phyloP scores from a whole-genome alignment of 1,139 yeast genomes.

The Diutina ranongensis region DNA sequence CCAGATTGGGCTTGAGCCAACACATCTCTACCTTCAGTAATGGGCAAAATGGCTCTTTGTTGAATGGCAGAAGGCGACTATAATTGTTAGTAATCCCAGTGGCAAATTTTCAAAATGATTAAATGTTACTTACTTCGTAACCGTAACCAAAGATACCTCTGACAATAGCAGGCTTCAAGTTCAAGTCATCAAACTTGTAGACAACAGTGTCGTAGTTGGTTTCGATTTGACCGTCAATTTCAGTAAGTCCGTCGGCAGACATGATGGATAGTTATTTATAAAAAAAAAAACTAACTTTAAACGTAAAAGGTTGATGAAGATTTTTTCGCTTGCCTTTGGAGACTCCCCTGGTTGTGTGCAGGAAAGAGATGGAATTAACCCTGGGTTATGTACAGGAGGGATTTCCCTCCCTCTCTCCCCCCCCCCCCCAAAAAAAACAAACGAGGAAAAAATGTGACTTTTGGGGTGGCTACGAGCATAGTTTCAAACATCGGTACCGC shows the following conservation, averaged over 20 bases:
- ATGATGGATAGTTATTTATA: conserved; percentile 3
- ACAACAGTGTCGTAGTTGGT: conserved; percentile 97
- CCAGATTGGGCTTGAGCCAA: conserved; percentile 99
- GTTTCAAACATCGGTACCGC: no score
- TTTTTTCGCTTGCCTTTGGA: conserved; percentile 4
- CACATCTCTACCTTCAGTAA: conserved; percentile 93
- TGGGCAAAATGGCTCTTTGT: conserved; percentile 95
- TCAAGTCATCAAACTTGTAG: conserved; percentile 77
- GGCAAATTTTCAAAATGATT: background rate
- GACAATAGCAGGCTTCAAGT: conserved; percentile 65
- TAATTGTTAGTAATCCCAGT: background rate
- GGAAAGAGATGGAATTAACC: conserved; percentile 3
- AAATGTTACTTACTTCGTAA: conserved; percentile 40
- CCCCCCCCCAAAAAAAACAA: no score
- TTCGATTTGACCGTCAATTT: conserved; percentile 31
- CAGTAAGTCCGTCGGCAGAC: conserved; percentile 6
- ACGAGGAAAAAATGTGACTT: no score
- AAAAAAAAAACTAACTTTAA: background rate
- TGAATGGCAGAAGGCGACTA: conserved; percentile 89
- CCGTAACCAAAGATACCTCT: conserved; percentile 96
- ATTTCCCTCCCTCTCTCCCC: no score
- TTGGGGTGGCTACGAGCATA: no score
- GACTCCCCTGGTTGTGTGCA: background rate
- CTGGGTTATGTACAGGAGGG: background rate
- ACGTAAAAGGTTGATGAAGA: background rate